Percentiles rank a stretch among this genome's conserved stretches.
phyloP scores from a whole-genome alignment of 257 asterid species.

The Solanum verrucosum region DNA sequence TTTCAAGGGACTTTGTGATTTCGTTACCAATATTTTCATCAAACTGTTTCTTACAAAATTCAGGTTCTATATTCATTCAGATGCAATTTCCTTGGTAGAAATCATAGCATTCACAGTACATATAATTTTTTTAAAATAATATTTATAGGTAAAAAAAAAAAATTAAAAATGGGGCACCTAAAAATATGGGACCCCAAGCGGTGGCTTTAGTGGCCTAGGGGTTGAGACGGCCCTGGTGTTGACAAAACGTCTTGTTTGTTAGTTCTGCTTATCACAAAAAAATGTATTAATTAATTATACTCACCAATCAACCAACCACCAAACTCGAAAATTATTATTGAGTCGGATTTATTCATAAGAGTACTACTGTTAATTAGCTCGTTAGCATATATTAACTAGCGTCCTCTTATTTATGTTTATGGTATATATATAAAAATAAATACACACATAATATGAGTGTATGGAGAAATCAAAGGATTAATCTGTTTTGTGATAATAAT shows the following conservation, averaged over 20 bases:
- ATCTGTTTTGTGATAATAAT: too few species aligned
- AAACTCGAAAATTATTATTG: not conserved
- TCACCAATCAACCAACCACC: not conserved
- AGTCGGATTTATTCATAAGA: not conserved
- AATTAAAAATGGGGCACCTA: too few species aligned
- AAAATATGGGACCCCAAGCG: too few species aligned
- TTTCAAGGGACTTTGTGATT: too few species aligned
- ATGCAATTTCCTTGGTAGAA: too few species aligned
- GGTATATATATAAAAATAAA: not conserved
- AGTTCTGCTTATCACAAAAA: not conserved
- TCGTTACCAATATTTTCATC: too few species aligned
- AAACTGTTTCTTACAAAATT: too few species aligned
- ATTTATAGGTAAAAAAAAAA: too few species aligned
- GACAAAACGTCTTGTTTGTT: not conserved
- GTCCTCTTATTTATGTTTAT: not conserved
- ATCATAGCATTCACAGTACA: too few species aligned
- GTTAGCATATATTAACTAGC: not conserved
- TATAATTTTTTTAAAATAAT: too few species aligned
- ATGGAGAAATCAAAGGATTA: not conserved
- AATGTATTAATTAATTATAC: not conserved
- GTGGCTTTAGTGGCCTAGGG: too few species aligned
- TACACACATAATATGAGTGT: not conserved
- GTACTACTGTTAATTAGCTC: not conserved
- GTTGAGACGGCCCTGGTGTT: not conserved
- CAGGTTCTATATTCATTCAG: too few species aligned